These are phyloP conservation scores for Golubevia sp. DNA, from an alignment of 1,284 basidiomycete species.

Conservation along the genomic window DNA sequence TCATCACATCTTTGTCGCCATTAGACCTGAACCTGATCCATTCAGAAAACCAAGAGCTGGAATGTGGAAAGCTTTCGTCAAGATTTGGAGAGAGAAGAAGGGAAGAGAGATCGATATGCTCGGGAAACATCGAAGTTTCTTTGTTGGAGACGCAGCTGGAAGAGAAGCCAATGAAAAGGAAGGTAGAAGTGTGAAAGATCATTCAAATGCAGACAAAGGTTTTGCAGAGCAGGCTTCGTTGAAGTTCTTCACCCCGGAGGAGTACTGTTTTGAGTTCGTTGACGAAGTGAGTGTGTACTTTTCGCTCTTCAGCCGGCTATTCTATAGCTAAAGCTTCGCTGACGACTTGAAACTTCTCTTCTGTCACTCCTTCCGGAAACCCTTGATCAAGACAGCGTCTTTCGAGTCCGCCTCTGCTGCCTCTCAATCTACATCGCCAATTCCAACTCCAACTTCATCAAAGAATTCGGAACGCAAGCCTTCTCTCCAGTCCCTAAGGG, in stretches of 20 bases:
- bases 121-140: conserved; percentile 17
- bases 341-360: conserved; percentile 1
- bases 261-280: conserved; percentile 24
- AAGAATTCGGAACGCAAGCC: too few relatives aligned
- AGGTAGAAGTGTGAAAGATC: conserved; percentile 14
- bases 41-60: neutral
- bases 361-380: too few relatives aligned
- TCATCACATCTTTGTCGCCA: neutral
- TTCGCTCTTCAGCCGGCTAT: neutral
- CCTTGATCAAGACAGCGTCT: too few relatives aligned
- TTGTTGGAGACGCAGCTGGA: conserved; percentile 48
- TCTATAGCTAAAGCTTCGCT: too few relatives aligned
- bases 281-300: conserved; percentile 12
- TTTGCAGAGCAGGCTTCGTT: conserved; percentile 42
- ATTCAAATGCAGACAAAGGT: conserved; percentile 42
- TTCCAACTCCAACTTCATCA: too few relatives aligned
- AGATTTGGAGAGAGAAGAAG: neutral
- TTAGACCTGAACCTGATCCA: neutral
- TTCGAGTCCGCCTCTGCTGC: too few relatives aligned
- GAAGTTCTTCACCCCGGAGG: conserved; percentile 39
- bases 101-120: neutral
- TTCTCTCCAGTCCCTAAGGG: too few relatives aligned
- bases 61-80: neutral
- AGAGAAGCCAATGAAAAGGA: conserved; percentile 5
- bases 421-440: too few relatives aligned